Evolutionary conservation across 139 green algal species (phyloP).

Genomic region (Ulvella scutata): DNA sequence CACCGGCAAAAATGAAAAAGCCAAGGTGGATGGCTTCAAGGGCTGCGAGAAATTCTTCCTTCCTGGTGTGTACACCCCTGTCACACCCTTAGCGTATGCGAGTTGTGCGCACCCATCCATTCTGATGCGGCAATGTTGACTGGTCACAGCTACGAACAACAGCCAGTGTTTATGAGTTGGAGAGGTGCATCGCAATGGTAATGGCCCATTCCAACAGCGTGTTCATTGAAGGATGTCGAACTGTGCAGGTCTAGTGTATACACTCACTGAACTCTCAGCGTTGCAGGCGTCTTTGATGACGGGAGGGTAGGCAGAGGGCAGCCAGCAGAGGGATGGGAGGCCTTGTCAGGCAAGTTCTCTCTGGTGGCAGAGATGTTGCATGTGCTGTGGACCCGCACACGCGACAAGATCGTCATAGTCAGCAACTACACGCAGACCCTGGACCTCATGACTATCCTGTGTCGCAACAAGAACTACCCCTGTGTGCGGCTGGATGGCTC

Average conservation of each 20-base stretch:
- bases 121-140: no score
- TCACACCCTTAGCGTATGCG: no score
- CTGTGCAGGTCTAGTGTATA: no score
- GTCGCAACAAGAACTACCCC: slow-evolving; percentile 69
- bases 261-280: no score
- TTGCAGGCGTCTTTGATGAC: slow-evolving; percentile 62
- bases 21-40: slow-evolving; percentile 45
- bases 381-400: slow-evolving; percentile 55
- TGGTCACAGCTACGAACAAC: no score
- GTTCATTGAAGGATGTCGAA: no score
- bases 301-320: slow-evolving; percentile 34
- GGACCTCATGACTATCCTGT: slow-evolving; percentile 77
- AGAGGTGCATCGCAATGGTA: no score
- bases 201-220: no score
- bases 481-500: slow-evolving; percentile 80
- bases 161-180: no score
- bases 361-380: slow-evolving; percentile 74
- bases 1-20: slow-evolving; percentile 13
- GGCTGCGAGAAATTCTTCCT: slow-evolving; percentile 59
- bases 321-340: slow-evolving; percentile 53
- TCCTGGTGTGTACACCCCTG: neutral
- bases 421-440: slow-evolving; percentile 87
- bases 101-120: no score
- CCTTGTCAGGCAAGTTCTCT: slow-evolving; percentile 62
- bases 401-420: slow-evolving; percentile 83